phyloP scores from a whole-genome alignment of 345 rosid species.

The Carallia brachiata region DNA sequence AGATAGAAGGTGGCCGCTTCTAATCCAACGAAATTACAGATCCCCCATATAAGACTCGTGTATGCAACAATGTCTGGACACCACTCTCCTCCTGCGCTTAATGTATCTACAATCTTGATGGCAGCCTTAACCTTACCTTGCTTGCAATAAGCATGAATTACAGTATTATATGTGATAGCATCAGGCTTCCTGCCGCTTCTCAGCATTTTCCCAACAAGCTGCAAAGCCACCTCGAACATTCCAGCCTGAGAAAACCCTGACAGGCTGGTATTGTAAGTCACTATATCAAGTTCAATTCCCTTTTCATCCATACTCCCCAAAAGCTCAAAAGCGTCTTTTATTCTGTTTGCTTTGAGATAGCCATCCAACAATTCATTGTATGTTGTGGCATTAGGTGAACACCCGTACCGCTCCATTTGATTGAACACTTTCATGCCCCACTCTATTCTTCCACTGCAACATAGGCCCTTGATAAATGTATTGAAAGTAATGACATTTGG shows the following conservation, averaged over 20 bases:
- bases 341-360: constrained; percentile 43
- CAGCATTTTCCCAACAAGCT: constrained; percentile 63
- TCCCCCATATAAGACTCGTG: constrained; percentile 63
- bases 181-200: constrained; percentile 53
- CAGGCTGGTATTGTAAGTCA: constrained; percentile 67
- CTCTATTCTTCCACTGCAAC: constrained; percentile 55
- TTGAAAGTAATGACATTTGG: constrained; percentile 69
- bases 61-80: constrained; percentile 60
- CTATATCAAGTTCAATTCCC: constrained; percentile 41
- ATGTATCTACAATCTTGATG: constrained; percentile 39
- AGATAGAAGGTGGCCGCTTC: constrained; percentile 49
- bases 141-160: constrained; percentile 55
- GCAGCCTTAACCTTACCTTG: constrained; percentile 49
- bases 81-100: constrained; percentile 45
- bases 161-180: constrained; percentile 51
- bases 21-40: constrained; percentile 46
- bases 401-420: constrained; percentile 49
- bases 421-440: constrained; percentile 53
- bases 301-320: constrained; percentile 46
- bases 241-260: constrained; percentile 56
- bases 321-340: constrained; percentile 45
- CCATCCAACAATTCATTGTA: constrained; percentile 71
- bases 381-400: constrained; percentile 59
- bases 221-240: constrained; percentile 45
- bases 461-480: constrained; percentile 64